Conservation (phyloP, 129 eudicot genomes). For the Flaveria linearis region DNA sequence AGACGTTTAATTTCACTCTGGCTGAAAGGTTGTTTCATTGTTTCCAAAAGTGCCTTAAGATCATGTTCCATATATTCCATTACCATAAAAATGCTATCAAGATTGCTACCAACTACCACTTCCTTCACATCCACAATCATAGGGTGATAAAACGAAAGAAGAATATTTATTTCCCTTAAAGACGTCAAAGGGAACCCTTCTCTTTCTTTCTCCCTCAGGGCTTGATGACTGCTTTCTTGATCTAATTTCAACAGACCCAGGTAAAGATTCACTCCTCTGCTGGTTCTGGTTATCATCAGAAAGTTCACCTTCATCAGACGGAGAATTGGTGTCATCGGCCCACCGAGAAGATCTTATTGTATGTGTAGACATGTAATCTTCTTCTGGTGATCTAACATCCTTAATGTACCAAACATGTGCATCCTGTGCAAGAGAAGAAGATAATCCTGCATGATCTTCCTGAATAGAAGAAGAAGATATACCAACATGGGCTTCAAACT, state of each 20-base stretch:
- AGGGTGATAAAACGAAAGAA: slow-evolving; percentile 84
- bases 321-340: slow-evolving; percentile 81
- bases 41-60: slow-evolving; percentile 83
- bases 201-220: slow-evolving; percentile 81
- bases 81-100: slow-evolving; percentile 88
- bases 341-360: slow-evolving; percentile 78
- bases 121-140: slow-evolving; percentile 94
- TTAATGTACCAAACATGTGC: slow-evolving; percentile 21
- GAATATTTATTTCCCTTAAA: slow-evolving; percentile 86
- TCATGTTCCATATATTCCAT: slow-evolving; percentile 99
- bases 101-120: slow-evolving; percentile 91
- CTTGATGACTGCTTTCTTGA: slow-evolving; percentile 40
- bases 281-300: slow-evolving; percentile 37
- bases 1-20: slow-evolving; percentile 95
- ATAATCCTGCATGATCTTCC: too few relatives aligned
- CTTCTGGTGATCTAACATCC: slow-evolving; percentile 37
- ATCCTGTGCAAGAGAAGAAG: slow-evolving; percentile 18
- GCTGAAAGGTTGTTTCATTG: slow-evolving; percentile 86
- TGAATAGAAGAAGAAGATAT: too few relatives aligned
- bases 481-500: slow-evolving; percentile 36
- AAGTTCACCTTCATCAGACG: too few relatives aligned
- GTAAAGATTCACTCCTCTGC: slow-evolving; percentile 11
- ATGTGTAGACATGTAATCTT: slow-evolving; percentile 44
- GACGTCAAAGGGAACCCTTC: slow-evolving; percentile 97
- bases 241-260: slow-evolving; percentile 39